These are phyloP conservation scores for Kwoniella pini DNA, from an alignment of 768 basidiomycete genomes.

Conservation along the genomic window DNA sequence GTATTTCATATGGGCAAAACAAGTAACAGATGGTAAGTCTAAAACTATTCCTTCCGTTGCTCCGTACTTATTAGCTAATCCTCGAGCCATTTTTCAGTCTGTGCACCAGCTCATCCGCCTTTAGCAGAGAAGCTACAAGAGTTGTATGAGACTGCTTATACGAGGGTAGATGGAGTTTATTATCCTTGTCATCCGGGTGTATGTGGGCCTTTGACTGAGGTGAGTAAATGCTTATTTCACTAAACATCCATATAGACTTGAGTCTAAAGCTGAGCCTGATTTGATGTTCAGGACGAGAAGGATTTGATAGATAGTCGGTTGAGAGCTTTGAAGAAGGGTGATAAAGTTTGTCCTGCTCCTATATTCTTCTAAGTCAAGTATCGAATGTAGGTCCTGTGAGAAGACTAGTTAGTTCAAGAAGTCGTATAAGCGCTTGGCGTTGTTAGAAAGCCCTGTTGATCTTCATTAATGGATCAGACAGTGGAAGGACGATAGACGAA, in stretches of 20 bases:
- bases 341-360: constrained; percentile 34
- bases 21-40: constrained; percentile 45
- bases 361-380: constrained; percentile 33
- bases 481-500: no score
- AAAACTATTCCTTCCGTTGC: neutral
- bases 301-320: constrained; percentile 35
- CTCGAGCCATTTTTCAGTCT: constrained; percentile 21
- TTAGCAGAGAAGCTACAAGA: constrained; percentile 32
- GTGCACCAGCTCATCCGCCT: constrained; percentile 39
- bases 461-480: no score
- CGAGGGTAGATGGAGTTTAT: constrained; percentile 38
- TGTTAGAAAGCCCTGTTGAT: no score
- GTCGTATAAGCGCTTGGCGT: no score
- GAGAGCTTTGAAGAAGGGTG: constrained; percentile 32
- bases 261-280: no score
- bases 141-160: constrained; percentile 49
- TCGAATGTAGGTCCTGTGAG: no score
- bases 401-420: no score
- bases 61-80: no score
- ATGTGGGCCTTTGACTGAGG: constrained; percentile 43
- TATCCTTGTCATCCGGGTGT: constrained; percentile 48
- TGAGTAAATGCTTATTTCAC: constrained; percentile 21
- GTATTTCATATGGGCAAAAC: constrained; percentile 52
- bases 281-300: constrained; percentile 46
- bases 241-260: no score